Base-by-base conservation (phyloP, 768 basidiomycete species). In the Naematelia aurantialba region DNA sequence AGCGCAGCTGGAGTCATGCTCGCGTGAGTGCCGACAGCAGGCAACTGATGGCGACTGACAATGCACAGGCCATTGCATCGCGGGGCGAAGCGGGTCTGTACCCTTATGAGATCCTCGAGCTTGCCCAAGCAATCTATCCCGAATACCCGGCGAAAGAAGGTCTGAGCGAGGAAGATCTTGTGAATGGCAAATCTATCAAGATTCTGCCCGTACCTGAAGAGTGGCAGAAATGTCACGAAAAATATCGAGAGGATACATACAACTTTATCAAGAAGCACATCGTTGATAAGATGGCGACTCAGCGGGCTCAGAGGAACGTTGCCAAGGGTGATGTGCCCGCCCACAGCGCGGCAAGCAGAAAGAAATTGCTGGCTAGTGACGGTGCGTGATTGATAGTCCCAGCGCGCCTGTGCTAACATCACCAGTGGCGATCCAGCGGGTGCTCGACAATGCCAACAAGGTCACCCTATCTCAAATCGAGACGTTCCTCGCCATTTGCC, bases 371-470 rank as follows among this genome's bases (percentile, higher is more conserved):
- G 8, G 34, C 34, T 39, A 17, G 34, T 39, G 34, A 39, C 34
- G 8, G 34, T 39, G 34, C 34, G 34, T 39, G 17, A 8, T 8
- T 39, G 17, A 8, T 39, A n/a, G n/a, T 39, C 17, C 17, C 8
- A 39, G 8, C 17, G 34, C 34, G 34, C 8, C 34, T 39, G 34
- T 39, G 17, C 34, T 39, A 39, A 39, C 34, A 17, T 8, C 8
- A 4, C 42, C 55, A 78, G 77, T 55, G 24, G 74, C 87, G 0
- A 84, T 76, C 45, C 84, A 83, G 75, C 82, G 82, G 1, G 83
- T 87, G 10, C 87, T 94, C n/a, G 85, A 93, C 69, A 98, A 98
- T 76, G 87, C 85, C 76, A 82, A 85, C 47, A 93, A 92, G 76
- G 91, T 97, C 21, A 94, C 94, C 0, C 83, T 87, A 75, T 78